Evolutionary conservation across 305 asterid genomes (phyloP).

Genomic region (Ruellia speciosa): DNA sequence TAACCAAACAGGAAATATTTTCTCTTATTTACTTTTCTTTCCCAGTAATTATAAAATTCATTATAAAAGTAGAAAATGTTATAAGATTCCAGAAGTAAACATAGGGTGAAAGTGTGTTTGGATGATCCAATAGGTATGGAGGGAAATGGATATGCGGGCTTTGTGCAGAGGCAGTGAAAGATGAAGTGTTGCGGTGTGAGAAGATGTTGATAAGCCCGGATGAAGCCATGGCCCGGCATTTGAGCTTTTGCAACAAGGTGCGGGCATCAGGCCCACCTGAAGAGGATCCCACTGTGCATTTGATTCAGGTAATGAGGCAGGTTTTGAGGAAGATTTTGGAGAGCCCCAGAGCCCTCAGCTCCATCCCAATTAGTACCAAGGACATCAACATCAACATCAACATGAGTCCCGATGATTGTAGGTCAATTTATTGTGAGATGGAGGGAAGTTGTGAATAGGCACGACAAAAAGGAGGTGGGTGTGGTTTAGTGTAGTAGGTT

Average conservation of each 20-base stretch:
- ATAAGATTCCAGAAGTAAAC: too few relatives aligned
- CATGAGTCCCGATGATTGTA: not conserved
- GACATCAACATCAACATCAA: not conserved
- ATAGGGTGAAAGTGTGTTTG: too few relatives aligned
- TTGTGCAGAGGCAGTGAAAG: conserved; percentile 74
- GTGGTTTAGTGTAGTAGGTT: too few relatives aligned
- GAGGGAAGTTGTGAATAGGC: too few relatives aligned
- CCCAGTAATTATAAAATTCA: too few relatives aligned
- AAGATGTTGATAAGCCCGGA: conserved; percentile 37
- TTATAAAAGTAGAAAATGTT: too few relatives aligned
- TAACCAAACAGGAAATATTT: too few relatives aligned
- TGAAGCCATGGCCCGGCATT: conserved; percentile 62
- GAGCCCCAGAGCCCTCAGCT: not conserved
- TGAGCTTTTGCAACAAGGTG: conserved; percentile 55
- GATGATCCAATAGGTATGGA: not conserved
- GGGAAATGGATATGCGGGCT: conserved; percentile 77
- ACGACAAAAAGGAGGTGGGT: too few relatives aligned
- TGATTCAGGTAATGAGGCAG: conserved; percentile 58
- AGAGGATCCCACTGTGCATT: conserved; percentile 37
- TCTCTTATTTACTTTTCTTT: too few relatives aligned
- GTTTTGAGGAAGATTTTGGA: conserved; percentile 58
- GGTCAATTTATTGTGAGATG: too few relatives aligned
- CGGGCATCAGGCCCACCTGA: conserved; percentile 43
- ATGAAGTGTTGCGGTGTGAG: conserved; percentile 43
- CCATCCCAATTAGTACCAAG: not conserved